Conservation (phyloP, 139 green algal genomes). For the Picochlorum sp. region DNA sequence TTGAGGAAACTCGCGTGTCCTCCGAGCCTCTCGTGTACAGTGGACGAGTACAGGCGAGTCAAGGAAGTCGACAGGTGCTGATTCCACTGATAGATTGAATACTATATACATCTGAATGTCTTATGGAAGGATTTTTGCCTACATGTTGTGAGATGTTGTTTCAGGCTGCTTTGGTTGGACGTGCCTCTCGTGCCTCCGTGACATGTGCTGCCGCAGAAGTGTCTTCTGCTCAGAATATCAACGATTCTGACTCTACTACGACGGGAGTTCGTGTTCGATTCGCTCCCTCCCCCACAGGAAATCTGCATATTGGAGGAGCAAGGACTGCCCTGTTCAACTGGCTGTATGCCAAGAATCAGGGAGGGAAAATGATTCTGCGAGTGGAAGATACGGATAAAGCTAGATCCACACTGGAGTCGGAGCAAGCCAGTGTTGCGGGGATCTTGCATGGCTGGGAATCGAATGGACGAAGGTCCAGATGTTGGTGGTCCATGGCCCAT, state of each 20-base stretch:
- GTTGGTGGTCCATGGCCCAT: constrained; percentile 77
- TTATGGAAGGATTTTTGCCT: no score
- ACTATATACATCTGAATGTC: no score
- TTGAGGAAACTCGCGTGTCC: no score
- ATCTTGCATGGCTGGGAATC: constrained; percentile 94
- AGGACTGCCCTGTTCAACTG: constrained; percentile 98
- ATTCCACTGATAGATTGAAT: no score
- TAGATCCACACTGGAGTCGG: constrained; percentile 79
- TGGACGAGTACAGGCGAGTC: no score
- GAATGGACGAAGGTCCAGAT: constrained; percentile 96
- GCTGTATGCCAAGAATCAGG: constrained; percentile 80
- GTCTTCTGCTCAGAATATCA: background rate
- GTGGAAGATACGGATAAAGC: constrained; percentile 97
- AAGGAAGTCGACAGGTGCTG: no score
- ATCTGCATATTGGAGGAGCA: constrained; percentile 94
- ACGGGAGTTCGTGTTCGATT: constrained; percentile 74
- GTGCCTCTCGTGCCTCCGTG: background rate
- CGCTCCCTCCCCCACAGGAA: constrained; percentile 95
- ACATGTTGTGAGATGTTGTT: background rate
- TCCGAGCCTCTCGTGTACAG: no score
- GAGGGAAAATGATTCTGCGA: constrained; percentile 90
- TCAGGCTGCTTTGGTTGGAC: background rate
- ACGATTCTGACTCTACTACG: background rate
- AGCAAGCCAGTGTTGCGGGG: constrained; percentile 82
- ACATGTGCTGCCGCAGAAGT: constrained; percentile 4